Evolutionary conservation across 2,329 filamentous ascomycete species (phyloP).

Genomic region (Monilinia aucupariae): DNA sequence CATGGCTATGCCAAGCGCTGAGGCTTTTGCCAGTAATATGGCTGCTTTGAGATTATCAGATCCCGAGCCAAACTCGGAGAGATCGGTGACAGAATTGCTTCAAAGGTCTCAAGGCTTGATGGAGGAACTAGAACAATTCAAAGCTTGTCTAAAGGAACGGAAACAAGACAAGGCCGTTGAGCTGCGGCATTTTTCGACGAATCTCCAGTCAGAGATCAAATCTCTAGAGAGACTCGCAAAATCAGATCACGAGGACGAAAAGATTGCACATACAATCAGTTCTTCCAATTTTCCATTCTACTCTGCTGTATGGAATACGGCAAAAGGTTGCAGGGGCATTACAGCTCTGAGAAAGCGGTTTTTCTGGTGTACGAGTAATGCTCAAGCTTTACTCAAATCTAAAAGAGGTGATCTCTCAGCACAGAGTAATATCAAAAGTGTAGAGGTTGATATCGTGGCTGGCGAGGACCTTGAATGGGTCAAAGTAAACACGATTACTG

Average conservation of each 20-base stretch:
- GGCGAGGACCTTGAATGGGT: conserved; percentile 60
- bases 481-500: conserved; percentile 61
- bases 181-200: conserved; percentile 44
- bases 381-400: conserved; percentile 16
- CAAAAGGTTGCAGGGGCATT: conserved; percentile 52
- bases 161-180: conserved; percentile 45
- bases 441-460: conserved; percentile 56
- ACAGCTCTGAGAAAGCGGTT: conserved; percentile 53
- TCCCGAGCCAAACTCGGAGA: conserved; percentile 3
- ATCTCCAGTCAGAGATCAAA: conserved; percentile 44
- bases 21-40: neutral
- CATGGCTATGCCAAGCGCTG: neutral
- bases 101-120: conserved; percentile 36
- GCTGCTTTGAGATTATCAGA: neutral
- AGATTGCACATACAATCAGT: conserved; percentile 50
- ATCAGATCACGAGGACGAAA: conserved; percentile 28
- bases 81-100: conserved; percentile 18
- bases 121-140: conserved; percentile 42
- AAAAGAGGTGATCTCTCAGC: conserved; percentile 10
- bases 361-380: conserved; percentile 42
- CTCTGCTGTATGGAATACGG: conserved; percentile 56
- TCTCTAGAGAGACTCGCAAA: conserved; percentile 39
- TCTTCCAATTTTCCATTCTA: conserved; percentile 64
- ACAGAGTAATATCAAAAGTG: conserved; percentile 14
- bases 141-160: conserved; percentile 38